Base-by-base conservation (phyloP, 306 rosid species). In the Adenanthera pavonina region DNA sequence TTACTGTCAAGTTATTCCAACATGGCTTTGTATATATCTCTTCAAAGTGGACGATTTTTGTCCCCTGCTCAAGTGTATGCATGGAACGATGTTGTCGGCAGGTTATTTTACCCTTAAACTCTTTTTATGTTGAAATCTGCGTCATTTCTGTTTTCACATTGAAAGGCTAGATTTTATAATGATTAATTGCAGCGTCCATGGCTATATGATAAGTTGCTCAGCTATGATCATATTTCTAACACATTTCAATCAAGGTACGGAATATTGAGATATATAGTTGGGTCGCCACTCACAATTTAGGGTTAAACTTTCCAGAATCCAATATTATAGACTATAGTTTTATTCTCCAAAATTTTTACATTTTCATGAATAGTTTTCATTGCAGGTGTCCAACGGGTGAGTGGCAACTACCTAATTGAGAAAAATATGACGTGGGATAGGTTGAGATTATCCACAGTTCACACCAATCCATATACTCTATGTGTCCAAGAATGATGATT, bases 11-110 rank as follows among this genome's bases (percentile, higher is more conserved):
- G 44, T 53, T 81, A 74, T 75, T 86, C 87, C 4, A 46, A 78
- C 41, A 74, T 86, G 88, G 86, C 87, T 61, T 49, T 81, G 82
- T 89, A 86, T 69, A 81, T 86, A 20, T 89, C 92, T 20, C 92
- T 91, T 48, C 87, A 91, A 40, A 79, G 54, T 72, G 92, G 95
- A 57, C 47, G 68, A 66, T 68, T 89, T 62, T 89, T 90, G 93
- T 91, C 89, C 71, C 95, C 93, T 20, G 90, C 92, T 56, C 95
- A 91, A 80, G 91, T 89, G 46, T 86, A 82, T 75, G n/a, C n/a
- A n/a, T n/a, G n/a, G n/a, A n/a, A 35, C 2, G 33, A 34, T 72
- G 16, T n/a, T 6, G 0, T 38, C 19, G 54, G 56, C 49, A 46
- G 44, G 38, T 19, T 44, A 69, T 10, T 9, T 20, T n/a, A 43